phyloP scores from a whole-genome alignment of 177 flowering plant species.

The Viscum album region DNA sequence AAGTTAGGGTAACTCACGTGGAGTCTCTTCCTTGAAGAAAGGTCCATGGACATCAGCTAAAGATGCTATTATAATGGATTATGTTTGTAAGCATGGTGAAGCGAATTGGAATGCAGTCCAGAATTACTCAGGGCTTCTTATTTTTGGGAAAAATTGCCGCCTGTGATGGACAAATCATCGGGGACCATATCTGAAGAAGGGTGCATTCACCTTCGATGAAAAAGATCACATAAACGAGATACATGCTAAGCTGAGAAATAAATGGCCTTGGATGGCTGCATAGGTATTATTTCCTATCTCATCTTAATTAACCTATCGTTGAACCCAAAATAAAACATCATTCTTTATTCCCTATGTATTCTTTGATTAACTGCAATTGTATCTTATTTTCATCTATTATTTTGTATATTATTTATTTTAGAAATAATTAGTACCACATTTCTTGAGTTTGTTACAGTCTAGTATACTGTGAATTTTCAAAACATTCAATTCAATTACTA shows the following conservation, averaged over 20 bases:
- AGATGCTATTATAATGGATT: slow-evolving; percentile 74
- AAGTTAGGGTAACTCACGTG: slow-evolving; percentile 25
- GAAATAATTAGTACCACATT: too few relatives aligned
- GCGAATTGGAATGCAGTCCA: slow-evolving; percentile 94
- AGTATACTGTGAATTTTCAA: too few relatives aligned
- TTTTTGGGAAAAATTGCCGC: slow-evolving; percentile 87
- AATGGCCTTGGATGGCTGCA: slow-evolving; percentile 90
- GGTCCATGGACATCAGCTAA: slow-evolving; percentile 93
- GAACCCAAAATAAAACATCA: too few relatives aligned
- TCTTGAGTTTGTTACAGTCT: too few relatives aligned
- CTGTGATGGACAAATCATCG: slow-evolving; percentile 84
- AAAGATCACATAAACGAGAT: slow-evolving; percentile 58
- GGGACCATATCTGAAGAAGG: slow-evolving; percentile 74
- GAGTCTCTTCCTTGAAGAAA: slow-evolving; percentile 40
- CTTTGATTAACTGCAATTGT: too few relatives aligned
- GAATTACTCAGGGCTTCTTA: slow-evolving; percentile 61
- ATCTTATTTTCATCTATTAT: too few relatives aligned
- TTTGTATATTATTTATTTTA: too few relatives aligned
- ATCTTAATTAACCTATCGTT: too few relatives aligned
- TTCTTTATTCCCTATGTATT: too few relatives aligned
- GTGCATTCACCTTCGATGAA: slow-evolving; percentile 67
- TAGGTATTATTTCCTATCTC: too few relatives aligned
- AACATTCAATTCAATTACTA: too few relatives aligned
- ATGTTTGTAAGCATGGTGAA: slow-evolving; percentile 76
- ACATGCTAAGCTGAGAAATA: slow-evolving; percentile 77